These are phyloP conservation scores for Starmera pachycereana DNA, from an alignment of 805 yeast genomes.

Conservation along the genomic window DNA sequence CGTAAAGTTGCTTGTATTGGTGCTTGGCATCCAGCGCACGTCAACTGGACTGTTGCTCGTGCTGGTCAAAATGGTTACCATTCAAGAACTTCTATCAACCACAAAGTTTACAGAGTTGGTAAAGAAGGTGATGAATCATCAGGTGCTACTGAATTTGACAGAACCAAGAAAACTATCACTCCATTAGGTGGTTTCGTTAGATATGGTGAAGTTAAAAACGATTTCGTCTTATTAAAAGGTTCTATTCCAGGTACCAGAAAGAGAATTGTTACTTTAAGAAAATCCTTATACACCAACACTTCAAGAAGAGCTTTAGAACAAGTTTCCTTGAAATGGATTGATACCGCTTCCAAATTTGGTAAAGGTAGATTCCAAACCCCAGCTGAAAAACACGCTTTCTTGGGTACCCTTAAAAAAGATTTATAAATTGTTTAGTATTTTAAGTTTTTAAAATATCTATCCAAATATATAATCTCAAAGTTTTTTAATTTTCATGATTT, in stretches of 20 bases:
- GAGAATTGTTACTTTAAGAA: constrained; percentile 99
- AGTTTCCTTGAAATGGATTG: constrained; percentile 98
- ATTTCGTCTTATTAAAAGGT: constrained; percentile 96
- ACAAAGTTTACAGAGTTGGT: constrained; percentile 99
- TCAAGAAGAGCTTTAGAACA: constrained; percentile 96
- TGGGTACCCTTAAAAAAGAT: constrained; percentile 99
- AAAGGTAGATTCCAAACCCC: constrained; percentile 99
- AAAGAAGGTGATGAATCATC: constrained; percentile 87
- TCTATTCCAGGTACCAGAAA: constrained; percentile 99
- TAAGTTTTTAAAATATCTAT: too few relatives aligned
- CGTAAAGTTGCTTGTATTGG: constrained; percentile 99
- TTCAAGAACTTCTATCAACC: constrained; percentile 99
- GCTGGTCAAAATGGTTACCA: constrained; percentile 99
- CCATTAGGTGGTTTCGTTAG: constrained; percentile 99
- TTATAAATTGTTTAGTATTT: constrained; percentile 32
- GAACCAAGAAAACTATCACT: constrained; percentile 99
- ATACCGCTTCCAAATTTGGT: constrained; percentile 99
- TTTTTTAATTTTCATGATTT: too few relatives aligned
- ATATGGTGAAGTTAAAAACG: constrained; percentile 97
- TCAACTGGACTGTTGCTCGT: constrained; percentile 99
- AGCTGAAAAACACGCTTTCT: constrained; percentile 99
- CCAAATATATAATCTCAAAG: too few relatives aligned
- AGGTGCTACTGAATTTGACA: constrained; percentile 97
- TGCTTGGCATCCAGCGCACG: constrained; percentile 99
- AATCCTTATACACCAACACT: constrained; percentile 95